Base-by-base conservation (phyloP, 2,329 filamentous ascomycete genomes). In the Microascus cirrosus region DNA sequence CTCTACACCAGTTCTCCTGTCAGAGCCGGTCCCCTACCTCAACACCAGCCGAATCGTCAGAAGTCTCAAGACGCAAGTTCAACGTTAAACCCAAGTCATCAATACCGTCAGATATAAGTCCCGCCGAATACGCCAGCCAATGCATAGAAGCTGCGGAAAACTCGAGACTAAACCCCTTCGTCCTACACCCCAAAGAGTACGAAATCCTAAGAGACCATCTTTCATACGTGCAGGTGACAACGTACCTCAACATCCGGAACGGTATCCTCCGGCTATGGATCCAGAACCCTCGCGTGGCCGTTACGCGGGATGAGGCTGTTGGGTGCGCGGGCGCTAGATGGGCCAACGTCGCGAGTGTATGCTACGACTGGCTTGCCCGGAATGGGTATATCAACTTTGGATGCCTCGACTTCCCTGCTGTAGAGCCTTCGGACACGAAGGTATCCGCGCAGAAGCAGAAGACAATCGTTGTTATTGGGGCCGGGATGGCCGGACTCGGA, bases 361-460 rank as follows among this genome's bases (percentile, higher is more conserved):
- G 91, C 62, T 95, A 94, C 68, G 85, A 95, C 70, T 99, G 93
- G 93, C 81, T 99, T 20, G 78, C 92, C 58, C 86, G 93, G 60
- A 84, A 88, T 62, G 94, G 94, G 22, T 96, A 95, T 69, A 95
- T 99, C 74, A 99, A 99, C 70, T 96, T 91, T 69, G 94, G 95
- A 18, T 97, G 94, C 69, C 81, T 94, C 2, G 83, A 91, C 66
- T 74, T 91, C n/a, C 81, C 82, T 39, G 69, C 73, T 70, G 24
- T 71, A 68, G 66, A 73, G 66, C 67, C 63, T 62, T 76, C 63
- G 65, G 69, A 68, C 74, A 45, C 60, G 25, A 62, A 63, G 73
- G 60, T 62, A 4, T 66, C 69, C 74, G 62, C 50, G 13, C 69
- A 69, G 52, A 81, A 78, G 63, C 79, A 82, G 62, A 90, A 86